Evolutionary conservation across 495 filamentous ascomycete species (phyloP).

Genomic region (Ramalina peruviana): DNA sequence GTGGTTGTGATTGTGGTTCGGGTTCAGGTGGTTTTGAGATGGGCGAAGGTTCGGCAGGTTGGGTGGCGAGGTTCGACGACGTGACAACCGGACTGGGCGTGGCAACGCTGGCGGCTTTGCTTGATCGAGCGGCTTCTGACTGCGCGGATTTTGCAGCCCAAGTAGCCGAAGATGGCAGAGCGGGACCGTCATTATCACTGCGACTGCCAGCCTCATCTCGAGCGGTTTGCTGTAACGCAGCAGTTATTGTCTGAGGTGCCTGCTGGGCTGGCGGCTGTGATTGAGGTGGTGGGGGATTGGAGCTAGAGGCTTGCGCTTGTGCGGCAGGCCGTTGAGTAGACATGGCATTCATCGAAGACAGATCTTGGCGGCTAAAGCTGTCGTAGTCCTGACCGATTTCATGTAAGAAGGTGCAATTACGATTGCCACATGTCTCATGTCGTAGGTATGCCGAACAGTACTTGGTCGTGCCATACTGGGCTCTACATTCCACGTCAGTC

Average conservation of each 20-base stretch:
- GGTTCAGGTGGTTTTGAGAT: slow-evolving; percentile 15
- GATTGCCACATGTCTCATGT: slow-evolving; percentile 82
- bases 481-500: slow-evolving; percentile 33
- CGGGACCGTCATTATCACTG: slow-evolving; percentile 56
- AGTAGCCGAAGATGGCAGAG: slow-evolving; percentile 79
- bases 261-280: slow-evolving; percentile 36
- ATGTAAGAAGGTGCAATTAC: slow-evolving; percentile 94
- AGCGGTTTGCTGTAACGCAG: slow-evolving; percentile 57
- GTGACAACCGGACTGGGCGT: slow-evolving; percentile 67
- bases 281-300: slow-evolving; percentile 26
- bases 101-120: slow-evolving; percentile 63
- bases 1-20: slow-evolving; percentile 13
- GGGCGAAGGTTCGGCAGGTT: slow-evolving; percentile 27
- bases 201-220: slow-evolving; percentile 56
- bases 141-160: slow-evolving; percentile 76
- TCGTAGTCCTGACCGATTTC: slow-evolving; percentile 95
- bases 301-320: slow-evolving; percentile 13
- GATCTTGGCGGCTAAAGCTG: slow-evolving; percentile 86
- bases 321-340: slow-evolving; percentile 58
- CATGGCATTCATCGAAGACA: slow-evolving; percentile 88
- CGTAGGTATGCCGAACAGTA: slow-evolving; percentile 97
- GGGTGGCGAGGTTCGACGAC: slow-evolving; percentile 40
- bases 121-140: slow-evolving; percentile 54
- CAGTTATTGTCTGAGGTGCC: slow-evolving; percentile 25
- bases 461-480: slow-evolving; percentile 95